Percentiles rank a stretch among this genome's conserved stretches.
Conservation (phyloP, 2,329 filamentous ascomycete genomes). For the Aspergillus sp. region DNA sequence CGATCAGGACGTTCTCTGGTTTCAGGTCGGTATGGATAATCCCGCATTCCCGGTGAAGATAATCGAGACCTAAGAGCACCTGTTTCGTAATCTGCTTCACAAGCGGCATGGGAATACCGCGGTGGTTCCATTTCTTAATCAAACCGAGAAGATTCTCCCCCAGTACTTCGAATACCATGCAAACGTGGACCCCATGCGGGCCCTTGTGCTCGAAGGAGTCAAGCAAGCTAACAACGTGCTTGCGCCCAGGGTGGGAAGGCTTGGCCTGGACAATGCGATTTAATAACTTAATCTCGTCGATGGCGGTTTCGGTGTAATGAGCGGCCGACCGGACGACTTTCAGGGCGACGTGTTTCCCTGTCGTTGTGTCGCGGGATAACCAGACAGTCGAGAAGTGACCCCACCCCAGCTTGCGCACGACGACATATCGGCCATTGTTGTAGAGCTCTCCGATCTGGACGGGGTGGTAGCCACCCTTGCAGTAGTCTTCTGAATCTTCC, state of each 20-base stretch:
- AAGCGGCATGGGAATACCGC: slow-evolving; percentile 91
- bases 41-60: slow-evolving; percentile 94
- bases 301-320: slow-evolving; percentile 97
- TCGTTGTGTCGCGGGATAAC: slow-evolving; percentile 78
- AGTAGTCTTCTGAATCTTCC: slow-evolving; percentile 98
- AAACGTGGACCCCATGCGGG: slow-evolving; percentile 92
- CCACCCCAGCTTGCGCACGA: slow-evolving; percentile 96
- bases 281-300: slow-evolving; percentile 98
- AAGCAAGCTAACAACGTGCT: slow-evolving; percentile 91
- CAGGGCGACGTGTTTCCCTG: slow-evolving; percentile 90
- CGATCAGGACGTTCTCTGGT: slow-evolving; percentile 96
- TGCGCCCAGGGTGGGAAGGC: slow-evolving; percentile 87
- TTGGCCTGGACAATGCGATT: slow-evolving; percentile 97
- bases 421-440: slow-evolving; percentile 95
- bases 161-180: slow-evolving; percentile 98
- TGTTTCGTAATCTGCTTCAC: slow-evolving; percentile 99
- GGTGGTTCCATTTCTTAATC: slow-evolving; percentile 98
- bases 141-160: slow-evolving; percentile 92
- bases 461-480: slow-evolving; percentile 97
- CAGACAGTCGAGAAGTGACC: slow-evolving; percentile 99
- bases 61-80: slow-evolving; percentile 90
- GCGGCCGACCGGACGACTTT: slow-evolving; percentile 97
- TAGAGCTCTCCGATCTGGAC: slow-evolving; percentile 93
- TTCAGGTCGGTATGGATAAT: slow-evolving; percentile 99
- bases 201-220: slow-evolving; percentile 98